Conservation (phyloP, 1,284 basidiomycete genomes). For the Cutaneotrichosporon cutaneum region DNA sequence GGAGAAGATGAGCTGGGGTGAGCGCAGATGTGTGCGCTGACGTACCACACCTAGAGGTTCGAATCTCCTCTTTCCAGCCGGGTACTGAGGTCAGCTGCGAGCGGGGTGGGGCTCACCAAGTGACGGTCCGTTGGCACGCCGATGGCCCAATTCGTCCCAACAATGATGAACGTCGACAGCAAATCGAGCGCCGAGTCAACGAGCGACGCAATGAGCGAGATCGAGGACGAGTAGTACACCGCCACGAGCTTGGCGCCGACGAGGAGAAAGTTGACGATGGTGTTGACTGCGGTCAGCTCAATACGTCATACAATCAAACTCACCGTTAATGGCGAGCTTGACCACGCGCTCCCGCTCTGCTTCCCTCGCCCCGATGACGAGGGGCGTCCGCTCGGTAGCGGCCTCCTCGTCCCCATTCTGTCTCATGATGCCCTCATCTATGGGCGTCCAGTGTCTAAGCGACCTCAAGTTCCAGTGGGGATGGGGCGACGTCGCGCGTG, state of each 20-base stretch:
- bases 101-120: conserved; percentile 23
- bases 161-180: conserved; percentile 56
- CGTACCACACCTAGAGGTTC: conserved; percentile 55
- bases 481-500: not conserved
- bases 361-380: conserved; percentile 35
- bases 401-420: conserved; percentile 16
- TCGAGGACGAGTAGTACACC: conserved; percentile 58
- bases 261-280: conserved; percentile 56
- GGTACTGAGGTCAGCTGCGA: conserved; percentile 46
- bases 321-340: conserved; percentile 46
- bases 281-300: conserved; percentile 44
- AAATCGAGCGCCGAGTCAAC: conserved; percentile 60
- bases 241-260: conserved; percentile 57
- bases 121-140: conserved; percentile 46
- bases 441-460: not conserved
- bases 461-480: conserved; percentile 3
- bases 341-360: conserved; percentile 43
- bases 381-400: conserved; percentile 28
- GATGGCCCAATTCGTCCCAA: conserved; percentile 50
- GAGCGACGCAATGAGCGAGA: conserved; percentile 59
- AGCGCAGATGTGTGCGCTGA: conserved; percentile 21
- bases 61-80: conserved; percentile 57
- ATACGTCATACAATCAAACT: conserved; percentile 9
- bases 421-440: conserved; percentile 7
- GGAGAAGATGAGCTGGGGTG: conserved; percentile 55